Percentiles rank a stretch among this genome's conserved stretches.
These are phyloP conservation scores for Thermothielavioides terrestris DNA, from an alignment of 495 filamentous ascomycete species.

Conservation along the genomic window DNA sequence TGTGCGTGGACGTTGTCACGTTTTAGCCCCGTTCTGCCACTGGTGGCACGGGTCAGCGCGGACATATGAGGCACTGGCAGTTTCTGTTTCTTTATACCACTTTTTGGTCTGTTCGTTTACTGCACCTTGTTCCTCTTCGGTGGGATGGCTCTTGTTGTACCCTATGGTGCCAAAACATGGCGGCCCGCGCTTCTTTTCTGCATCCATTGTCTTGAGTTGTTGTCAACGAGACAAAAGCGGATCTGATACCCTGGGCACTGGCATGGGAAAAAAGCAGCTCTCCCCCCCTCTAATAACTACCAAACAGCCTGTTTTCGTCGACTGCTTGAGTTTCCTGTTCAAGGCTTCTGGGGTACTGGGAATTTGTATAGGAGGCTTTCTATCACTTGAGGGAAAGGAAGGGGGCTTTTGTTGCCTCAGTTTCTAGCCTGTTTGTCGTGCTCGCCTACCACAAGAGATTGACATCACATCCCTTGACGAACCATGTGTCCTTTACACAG, in stretches of 20 bases:
- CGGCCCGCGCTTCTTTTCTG: slow-evolving; percentile 1
- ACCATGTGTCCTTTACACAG: neutral
- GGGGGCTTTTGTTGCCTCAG: too few relatives aligned
- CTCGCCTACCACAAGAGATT: neutral
- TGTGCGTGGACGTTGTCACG: neutral
- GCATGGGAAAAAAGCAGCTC: slow-evolving; percentile 15
- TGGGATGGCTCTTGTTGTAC: neutral
- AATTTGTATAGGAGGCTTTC: too few relatives aligned
- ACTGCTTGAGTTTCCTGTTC: too few relatives aligned
- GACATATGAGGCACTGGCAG: too few relatives aligned
- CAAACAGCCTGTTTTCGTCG: neutral
- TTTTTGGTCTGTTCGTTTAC: neutral
- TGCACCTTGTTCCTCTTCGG: neutral
- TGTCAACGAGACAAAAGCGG: slow-evolving; percentile 5
- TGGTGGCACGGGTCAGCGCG: too few relatives aligned
- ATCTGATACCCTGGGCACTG: slow-evolving; percentile 11
- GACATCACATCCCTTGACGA: neutral
- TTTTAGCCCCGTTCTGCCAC: too few relatives aligned
- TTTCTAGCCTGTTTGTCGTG: too few relatives aligned
- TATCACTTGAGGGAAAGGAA: too few relatives aligned
- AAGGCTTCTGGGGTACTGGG: too few relatives aligned
- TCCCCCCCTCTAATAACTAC: slow-evolving; percentile 12
- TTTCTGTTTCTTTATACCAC: slow-evolving; percentile 9
- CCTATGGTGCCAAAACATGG: slow-evolving; percentile 4
- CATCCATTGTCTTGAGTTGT: neutral